phyloP scores from a whole-genome alignment of 78 protist species.

The Isochrysis galbana region DNA sequence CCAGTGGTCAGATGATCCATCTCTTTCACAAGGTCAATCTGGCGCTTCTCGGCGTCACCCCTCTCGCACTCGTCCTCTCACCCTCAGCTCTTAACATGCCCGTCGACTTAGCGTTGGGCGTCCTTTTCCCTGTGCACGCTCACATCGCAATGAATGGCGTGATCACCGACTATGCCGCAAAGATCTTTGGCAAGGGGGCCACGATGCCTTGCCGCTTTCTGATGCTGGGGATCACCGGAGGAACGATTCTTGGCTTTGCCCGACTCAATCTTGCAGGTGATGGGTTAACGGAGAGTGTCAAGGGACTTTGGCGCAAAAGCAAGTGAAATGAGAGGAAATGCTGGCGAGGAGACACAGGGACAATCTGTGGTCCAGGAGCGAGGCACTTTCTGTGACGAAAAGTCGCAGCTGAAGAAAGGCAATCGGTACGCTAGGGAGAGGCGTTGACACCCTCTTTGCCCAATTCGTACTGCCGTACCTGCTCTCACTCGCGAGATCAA shows the following conservation, averaged over 20 bases:
- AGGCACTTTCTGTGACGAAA: no score
- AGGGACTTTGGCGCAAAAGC: neutral
- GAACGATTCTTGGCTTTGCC: neutral
- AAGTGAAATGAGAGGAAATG: no score
- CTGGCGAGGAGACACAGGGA: no score
- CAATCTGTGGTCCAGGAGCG: no score
- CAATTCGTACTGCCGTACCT: no score
- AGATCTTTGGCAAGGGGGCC: neutral
- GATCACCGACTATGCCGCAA: conserved; percentile 1
- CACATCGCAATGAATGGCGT: neutral
- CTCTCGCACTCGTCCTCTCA: neutral
- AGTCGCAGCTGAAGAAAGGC: no score
- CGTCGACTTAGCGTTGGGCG: neutral
- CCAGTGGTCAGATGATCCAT: neutral
- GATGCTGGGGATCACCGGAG: neutral
- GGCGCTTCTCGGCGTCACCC: neutral
- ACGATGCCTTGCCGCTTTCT: neutral
- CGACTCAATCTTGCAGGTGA: neutral
- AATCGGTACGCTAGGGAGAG: no score
- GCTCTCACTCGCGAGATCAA: no score
- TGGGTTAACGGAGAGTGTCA: neutral
- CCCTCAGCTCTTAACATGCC: neutral
- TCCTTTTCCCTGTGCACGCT: neutral
- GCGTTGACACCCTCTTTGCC: no score
- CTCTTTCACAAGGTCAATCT: neutral